Evolutionary conservation across 2,329 filamentous ascomycete genomes (phyloP).

Genomic region (Hymenoscyphus fructigenus): DNA sequence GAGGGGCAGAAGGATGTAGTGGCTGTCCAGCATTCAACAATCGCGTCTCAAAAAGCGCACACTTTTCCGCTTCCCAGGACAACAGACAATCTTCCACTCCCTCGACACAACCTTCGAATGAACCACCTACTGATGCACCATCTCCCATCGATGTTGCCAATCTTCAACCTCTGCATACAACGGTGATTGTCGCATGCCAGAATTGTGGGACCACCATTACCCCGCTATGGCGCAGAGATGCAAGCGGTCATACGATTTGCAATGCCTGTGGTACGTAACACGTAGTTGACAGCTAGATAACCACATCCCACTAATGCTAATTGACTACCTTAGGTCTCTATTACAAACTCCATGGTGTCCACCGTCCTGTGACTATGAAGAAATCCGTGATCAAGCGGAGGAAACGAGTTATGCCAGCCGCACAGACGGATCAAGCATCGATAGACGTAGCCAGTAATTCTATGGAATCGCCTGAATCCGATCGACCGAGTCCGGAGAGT

Average conservation of each 20-base stretch:
- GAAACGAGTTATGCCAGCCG: slow-evolving; percentile 87
- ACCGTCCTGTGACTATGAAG: slow-evolving; percentile 97
- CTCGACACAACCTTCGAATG: slow-evolving; percentile 26
- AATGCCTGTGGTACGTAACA: slow-evolving; percentile 86
- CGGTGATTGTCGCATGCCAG: slow-evolving; percentile 84
- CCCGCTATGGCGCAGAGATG: slow-evolving; percentile 91
- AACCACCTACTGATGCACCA: slow-evolving; percentile 34
- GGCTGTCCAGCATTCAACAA: slow-evolving; percentile 98
- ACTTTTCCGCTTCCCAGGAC: slow-evolving; percentile 54
- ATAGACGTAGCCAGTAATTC: slow-evolving; percentile 45
- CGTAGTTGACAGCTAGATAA: slow-evolving; percentile 4
- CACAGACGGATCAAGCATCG: slow-evolving; percentile 44
- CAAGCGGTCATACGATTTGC: slow-evolving; percentile 94
- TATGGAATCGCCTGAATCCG: slow-evolving; percentile 36
- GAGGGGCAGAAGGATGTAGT: slow-evolving; percentile 90
- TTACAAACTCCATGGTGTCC: slow-evolving; percentile 88
- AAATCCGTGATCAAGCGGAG: slow-evolving; percentile 94
- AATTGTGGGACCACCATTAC: slow-evolving; percentile 97
- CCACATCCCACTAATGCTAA: slow-evolving; percentile 18
- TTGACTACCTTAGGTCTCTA: slow-evolving; percentile 67
- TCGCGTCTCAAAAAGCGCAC: slow-evolving; percentile 82
- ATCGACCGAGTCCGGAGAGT: slow-evolving; percentile 31
- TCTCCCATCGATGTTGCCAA: slow-evolving; percentile 51
- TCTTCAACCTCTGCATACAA: slow-evolving; percentile 46
- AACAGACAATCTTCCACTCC: slow-evolving; percentile 19